These are phyloP conservation scores for Trifolium subterraneum DNA, from an alignment of 306 rosid genomes.

Conservation along the genomic window DNA sequence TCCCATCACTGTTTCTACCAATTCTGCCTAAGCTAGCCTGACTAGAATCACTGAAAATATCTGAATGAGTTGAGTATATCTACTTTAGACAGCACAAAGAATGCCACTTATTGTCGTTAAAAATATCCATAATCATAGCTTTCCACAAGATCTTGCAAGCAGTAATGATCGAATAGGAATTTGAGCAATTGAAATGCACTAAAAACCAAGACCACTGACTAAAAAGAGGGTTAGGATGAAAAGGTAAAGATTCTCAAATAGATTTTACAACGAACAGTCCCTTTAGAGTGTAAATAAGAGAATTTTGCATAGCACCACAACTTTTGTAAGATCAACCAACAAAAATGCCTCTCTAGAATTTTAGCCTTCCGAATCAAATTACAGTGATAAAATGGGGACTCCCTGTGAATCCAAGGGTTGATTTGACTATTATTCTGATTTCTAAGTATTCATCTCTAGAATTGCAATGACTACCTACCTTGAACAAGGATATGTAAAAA, in stretches of 20 bases:
- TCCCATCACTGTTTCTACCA: background rate
- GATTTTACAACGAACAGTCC: background rate
- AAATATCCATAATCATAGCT: no score
- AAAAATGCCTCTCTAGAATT: background rate
- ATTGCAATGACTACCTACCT: no score
- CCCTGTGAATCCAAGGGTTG: background rate
- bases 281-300: background rate
- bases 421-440: background rate
- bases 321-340: background rate
- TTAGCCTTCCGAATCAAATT: background rate
- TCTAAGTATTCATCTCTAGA: no score
- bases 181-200: background rate
- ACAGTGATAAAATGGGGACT: background rate
- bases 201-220: background rate
- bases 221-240: background rate
- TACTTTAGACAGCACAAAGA: no score
- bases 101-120: no score
- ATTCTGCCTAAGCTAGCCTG: background rate
- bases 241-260: no score
- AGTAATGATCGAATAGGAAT: background rate
- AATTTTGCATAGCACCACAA: background rate
- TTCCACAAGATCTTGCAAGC: no score
- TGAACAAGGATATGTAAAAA: no score
- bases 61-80: background rate
- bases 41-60: background rate